Evolutionary conservation across 176 grass and related monocot genomes (phyloP), one percentile per base, ranked within the genome.

Genomic region (Carex parvula): DNA sequence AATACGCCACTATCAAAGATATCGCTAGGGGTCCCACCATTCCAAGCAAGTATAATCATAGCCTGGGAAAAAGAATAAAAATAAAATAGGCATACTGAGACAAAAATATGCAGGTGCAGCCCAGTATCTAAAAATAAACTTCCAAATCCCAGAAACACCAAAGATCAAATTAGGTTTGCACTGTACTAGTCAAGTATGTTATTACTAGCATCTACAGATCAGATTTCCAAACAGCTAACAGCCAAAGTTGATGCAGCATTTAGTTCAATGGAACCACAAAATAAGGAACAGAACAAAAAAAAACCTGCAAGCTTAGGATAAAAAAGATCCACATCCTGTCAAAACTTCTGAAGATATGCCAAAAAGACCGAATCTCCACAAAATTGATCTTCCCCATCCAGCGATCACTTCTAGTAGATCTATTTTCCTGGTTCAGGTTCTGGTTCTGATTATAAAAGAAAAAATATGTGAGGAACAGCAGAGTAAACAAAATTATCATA

Each of bases 261-360:
- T 21, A 59, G 80, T 52, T 14, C 67, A 80, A 22, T 15, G 14
- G 62, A 42, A 75, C 56, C n/a, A 8, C 9, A 21, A 33, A 55
- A 76, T 77, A 52, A 60, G 6, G 29, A 76, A 22, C 58, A 4
- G 6, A 33, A 24, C 33, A 70, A 82, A 54, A 89, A 89, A 22
- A 15, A 75, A 99, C 96, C 96, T 99, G 96, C 82, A 99, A 83
- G 85, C 91, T 93, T 85, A 99, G 80, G 84, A 99, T 94, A 52
- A 99, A 90, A 80, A 99, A 99, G 86, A 86, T 95, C 96, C 96
- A 99, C 96, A 99, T 99, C 81, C 93, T 89, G 80, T 99, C 91
- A 15, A 99, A 99, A 95, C 96, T 99, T 88, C 91, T 88, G 52
- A 99, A 99, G 85, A 95, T 89, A 76, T 99, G 96, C 93, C 96